Evolutionary conservation across 2,329 filamentous ascomycete genomes (phyloP).

Genomic region (Neopestalotiopsis clavispora): DNA sequence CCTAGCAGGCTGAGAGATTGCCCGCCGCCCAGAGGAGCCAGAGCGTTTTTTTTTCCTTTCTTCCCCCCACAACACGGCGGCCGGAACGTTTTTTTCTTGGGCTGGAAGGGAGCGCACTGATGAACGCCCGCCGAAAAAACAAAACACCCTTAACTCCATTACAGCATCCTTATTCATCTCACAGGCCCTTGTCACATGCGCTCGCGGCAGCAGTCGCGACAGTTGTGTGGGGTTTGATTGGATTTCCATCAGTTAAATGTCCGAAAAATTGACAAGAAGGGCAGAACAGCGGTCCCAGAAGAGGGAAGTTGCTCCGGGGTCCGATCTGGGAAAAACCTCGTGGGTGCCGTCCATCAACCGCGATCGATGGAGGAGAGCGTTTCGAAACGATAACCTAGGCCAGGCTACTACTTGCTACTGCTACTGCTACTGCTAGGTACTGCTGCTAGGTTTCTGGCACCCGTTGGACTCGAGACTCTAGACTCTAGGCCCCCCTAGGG

Average conservation of each 20-base stretch:
- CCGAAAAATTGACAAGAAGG: background rate
- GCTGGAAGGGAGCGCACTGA: background rate
- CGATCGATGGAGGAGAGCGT: too few species aligned
- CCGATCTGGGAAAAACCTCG: background rate
- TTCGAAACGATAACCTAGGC: too few species aligned
- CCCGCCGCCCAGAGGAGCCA: too few species aligned
- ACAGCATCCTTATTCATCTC: background rate
- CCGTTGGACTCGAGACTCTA: too few species aligned
- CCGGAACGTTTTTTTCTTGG: background rate
- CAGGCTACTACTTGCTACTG: too few species aligned
- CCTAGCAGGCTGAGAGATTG: too few species aligned
- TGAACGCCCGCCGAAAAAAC: background rate
- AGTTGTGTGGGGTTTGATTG: background rate
- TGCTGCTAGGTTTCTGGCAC: too few species aligned
- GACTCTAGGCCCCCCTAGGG: too few species aligned
- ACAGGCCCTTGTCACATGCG: constrained; percentile 4
- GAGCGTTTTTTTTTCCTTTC: background rate
- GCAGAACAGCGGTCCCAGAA: background rate
- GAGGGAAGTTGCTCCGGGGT: background rate
- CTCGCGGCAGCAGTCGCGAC: background rate
- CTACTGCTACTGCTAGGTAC: too few species aligned
- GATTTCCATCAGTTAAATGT: background rate
- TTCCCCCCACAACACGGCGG: background rate
- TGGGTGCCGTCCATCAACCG: background rate
- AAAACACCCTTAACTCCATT: background rate